phyloP scores from a whole-genome alignment of 2,329 filamentous ascomycete species.

The Ceratocystis papillata region DNA sequence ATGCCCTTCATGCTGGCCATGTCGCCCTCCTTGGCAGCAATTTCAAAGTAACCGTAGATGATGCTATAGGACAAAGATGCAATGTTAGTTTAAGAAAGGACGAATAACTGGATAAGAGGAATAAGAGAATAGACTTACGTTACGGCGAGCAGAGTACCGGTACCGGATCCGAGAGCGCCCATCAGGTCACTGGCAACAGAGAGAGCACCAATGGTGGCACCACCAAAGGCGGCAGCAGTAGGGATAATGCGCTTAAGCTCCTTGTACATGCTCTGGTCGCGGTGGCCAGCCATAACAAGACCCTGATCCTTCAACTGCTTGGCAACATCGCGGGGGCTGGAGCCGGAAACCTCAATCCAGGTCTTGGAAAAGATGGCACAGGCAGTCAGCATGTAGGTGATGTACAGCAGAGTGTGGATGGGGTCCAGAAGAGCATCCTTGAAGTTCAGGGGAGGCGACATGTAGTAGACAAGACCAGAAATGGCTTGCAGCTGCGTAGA shows the following conservation, averaged over 20 bases:
- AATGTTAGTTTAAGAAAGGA: slow-evolving; percentile 29
- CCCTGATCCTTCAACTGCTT: slow-evolving; percentile 99
- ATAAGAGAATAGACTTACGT: slow-evolving; percentile 56
- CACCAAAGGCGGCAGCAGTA: slow-evolving; percentile 93
- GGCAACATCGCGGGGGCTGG: slow-evolving; percentile 91
- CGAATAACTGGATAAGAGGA: not conserved
- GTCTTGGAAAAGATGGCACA: slow-evolving; percentile 99
- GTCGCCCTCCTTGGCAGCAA: slow-evolving; percentile 96
- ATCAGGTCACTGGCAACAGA: slow-evolving; percentile 92
- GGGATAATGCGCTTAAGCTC: slow-evolving; percentile 99
- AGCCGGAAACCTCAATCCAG: slow-evolving; percentile 98
- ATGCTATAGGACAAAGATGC: slow-evolving; percentile 48
- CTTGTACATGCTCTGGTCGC: slow-evolving; percentile 99
- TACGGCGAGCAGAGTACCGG: slow-evolving; percentile 94
- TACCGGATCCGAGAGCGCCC: slow-evolving; percentile 90
- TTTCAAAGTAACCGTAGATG: slow-evolving; percentile 99
- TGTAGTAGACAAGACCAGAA: slow-evolving; percentile 97
- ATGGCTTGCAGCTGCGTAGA: slow-evolving; percentile 89
- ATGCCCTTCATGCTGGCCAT: slow-evolving; percentile 70
- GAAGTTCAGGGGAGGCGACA: slow-evolving; percentile 96
- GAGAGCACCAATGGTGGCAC: slow-evolving; percentile 95
- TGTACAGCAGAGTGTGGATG: slow-evolving; percentile 91
- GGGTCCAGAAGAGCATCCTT: slow-evolving; percentile 94
- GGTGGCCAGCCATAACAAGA: slow-evolving; percentile 97
- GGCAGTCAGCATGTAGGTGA: slow-evolving; percentile 93